Conservation (phyloP, 352 stramenopile species). For the Peronospora belbahrii region DNA sequence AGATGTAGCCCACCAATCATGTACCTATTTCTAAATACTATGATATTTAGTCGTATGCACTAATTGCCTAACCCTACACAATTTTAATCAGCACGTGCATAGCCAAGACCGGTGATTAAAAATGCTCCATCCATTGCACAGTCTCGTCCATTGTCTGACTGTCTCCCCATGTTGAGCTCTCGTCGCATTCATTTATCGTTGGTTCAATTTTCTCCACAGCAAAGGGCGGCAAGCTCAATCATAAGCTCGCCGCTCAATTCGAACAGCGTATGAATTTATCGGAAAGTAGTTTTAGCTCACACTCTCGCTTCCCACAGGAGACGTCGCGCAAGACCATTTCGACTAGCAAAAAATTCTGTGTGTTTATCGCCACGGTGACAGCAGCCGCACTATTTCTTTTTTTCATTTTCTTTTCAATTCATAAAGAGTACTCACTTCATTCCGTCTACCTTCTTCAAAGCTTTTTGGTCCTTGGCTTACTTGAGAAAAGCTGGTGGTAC, state of each 20-base stretch:
- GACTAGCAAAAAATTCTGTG: constrained; percentile 9
- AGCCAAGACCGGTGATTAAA: constrained; percentile 13
- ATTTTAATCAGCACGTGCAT: constrained; percentile 17
- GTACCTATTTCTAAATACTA: too few relatives aligned
- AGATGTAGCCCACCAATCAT: too few relatives aligned
- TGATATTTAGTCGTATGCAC: too few relatives aligned
- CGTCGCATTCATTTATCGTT: too few relatives aligned
- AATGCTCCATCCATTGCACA: constrained; percentile 4
- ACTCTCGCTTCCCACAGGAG: constrained; percentile 3
- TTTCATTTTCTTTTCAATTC: constrained; percentile 36
- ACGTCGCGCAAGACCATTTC: constrained; percentile 14
- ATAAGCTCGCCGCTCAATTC: constrained; percentile 19
- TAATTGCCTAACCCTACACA: neutral
- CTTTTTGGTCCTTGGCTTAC: constrained; percentile 32
- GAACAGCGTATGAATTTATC: constrained; percentile 15
- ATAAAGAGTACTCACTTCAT: constrained; percentile 21
- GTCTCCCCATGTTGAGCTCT: too few relatives aligned
- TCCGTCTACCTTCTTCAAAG: constrained; percentile 31
- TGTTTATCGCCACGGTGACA: constrained; percentile 9
- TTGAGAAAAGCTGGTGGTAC: constrained; percentile 56
- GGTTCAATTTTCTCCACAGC: too few relatives aligned
- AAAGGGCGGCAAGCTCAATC: constrained; percentile 13
- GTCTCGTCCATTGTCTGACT: too few relatives aligned
- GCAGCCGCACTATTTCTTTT: constrained; percentile 17
- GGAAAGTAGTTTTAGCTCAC: constrained; percentile 9